Evolutionary conservation across 345 rosid species (phyloP).

Genomic region (Rhizophora apiculata): DNA sequence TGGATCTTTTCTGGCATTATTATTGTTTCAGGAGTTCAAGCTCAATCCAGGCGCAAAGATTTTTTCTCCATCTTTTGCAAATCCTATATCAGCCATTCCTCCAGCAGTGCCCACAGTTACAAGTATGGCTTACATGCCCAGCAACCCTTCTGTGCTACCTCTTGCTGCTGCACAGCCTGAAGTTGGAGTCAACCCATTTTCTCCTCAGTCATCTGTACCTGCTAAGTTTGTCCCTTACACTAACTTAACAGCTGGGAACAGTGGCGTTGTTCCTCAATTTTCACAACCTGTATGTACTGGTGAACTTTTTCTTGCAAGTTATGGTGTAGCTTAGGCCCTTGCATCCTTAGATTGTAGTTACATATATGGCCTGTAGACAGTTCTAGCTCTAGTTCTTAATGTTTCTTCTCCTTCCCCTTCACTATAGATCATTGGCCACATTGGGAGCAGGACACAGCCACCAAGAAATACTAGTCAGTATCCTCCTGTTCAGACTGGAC

Average conservation of each 20-base stretch:
- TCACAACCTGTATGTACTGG: constrained; percentile 56
- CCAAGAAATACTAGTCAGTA: constrained; percentile 59
- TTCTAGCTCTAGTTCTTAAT: constrained; percentile 7
- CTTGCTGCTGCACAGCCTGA: constrained; percentile 54
- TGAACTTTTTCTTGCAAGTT: neutral
- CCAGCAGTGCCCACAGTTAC: constrained; percentile 42
- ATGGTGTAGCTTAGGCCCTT: neutral
- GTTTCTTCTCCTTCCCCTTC: constrained; percentile 18
- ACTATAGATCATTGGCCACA: constrained; percentile 51
- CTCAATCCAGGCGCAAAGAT: constrained; percentile 80
- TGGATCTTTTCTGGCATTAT: neutral
- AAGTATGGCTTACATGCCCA: constrained; percentile 50
- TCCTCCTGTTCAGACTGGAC: constrained; percentile 60
- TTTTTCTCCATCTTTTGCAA: constrained; percentile 66
- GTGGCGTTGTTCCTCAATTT: constrained; percentile 42
- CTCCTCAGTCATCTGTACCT: constrained; percentile 45
- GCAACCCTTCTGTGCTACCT: constrained; percentile 45
- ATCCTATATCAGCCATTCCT: constrained; percentile 41
- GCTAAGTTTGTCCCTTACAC: constrained; percentile 54
- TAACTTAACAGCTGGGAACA: constrained; percentile 45
- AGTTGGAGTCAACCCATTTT: constrained; percentile 45
- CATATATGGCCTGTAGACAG: neutral
- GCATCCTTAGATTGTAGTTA: neutral
- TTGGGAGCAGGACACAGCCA: constrained; percentile 57
- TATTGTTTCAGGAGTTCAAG: constrained; percentile 62